Percentiles rank a stretch among this genome's conserved stretches.
Conservation (phyloP, 2,329 filamentous ascomycete genomes). For the Cadophora malorum region DNA sequence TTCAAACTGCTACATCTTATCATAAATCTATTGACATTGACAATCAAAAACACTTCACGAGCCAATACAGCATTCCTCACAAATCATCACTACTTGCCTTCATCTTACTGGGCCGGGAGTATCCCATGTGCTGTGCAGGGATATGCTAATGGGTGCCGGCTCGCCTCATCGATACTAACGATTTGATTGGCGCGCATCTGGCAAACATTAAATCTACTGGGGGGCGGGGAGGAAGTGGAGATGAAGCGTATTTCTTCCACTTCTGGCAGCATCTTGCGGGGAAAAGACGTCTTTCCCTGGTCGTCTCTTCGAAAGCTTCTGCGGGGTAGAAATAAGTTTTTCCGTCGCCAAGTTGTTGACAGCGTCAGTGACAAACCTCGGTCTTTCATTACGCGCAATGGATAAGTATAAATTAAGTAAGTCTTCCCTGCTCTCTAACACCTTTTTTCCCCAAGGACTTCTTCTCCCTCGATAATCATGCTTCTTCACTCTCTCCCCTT, state of each 20-base stretch:
- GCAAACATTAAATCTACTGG: constrained; percentile 4
- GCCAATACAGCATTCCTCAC: background rate
- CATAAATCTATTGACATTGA: background rate
- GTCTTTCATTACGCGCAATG: background rate
- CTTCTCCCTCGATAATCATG: constrained; percentile 31
- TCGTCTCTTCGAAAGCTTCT: constrained; percentile 20
- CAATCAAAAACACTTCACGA: background rate
- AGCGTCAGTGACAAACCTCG: constrained; percentile 6
- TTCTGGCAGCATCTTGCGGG: constrained; percentile 18
- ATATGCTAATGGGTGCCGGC: background rate
- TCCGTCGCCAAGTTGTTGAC: constrained; percentile 29
- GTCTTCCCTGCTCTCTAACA: background rate
- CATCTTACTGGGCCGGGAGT: background rate
- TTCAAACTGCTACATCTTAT: background rate
- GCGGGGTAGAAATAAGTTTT: constrained; percentile 33
- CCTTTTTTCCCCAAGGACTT: background rate
- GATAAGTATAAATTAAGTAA: constrained; percentile 18
- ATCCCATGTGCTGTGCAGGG: background rate
- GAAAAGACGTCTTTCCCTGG: background rate
- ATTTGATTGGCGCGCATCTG: constrained; percentile 33
- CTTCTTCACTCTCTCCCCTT: constrained; percentile 32
- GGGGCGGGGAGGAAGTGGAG: constrained; percentile 18
- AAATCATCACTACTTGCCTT: background rate
- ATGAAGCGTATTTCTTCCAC: constrained; percentile 23
- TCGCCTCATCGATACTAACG: background rate